These are phyloP conservation scores for Trapa incisa DNA, from an alignment of 345 rosid genomes.

Conservation along the genomic window DNA sequence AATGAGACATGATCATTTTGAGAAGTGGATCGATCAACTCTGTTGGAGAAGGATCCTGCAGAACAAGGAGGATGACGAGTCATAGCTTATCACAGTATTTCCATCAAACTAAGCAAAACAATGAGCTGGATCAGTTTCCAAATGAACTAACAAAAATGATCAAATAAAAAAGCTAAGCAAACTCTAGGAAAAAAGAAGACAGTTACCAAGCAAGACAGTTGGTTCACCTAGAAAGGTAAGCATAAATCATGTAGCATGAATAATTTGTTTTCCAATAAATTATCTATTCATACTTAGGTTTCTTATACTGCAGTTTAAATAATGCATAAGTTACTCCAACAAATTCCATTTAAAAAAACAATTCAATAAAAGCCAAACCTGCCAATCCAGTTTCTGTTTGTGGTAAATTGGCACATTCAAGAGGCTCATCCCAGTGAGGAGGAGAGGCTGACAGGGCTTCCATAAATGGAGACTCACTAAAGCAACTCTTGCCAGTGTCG, in stretches of 20 bases:
- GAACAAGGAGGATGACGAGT: background rate
- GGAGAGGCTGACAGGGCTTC: constrained; percentile 31
- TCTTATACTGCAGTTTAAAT: background rate
- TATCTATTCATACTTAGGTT: background rate
- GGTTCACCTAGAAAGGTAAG: background rate
- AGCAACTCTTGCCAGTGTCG: constrained; percentile 48
- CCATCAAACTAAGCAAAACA: background rate
- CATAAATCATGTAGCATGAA: background rate
- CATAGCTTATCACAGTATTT: background rate
- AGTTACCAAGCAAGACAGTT: background rate
- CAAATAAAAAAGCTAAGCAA: background rate
- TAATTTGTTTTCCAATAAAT: background rate
- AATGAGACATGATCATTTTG: background rate
- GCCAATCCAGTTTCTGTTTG: constrained; percentile 7
- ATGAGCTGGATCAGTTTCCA: background rate
- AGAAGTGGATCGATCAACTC: background rate
- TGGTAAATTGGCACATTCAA: background rate
- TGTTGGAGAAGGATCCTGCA: background rate
- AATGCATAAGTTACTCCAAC: background rate
- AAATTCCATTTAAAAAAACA: background rate
- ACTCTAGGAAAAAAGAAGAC: background rate
- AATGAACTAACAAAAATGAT: background rate
- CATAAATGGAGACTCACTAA: constrained; percentile 32
- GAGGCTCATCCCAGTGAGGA: constrained; percentile 12
- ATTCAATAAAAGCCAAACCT: constrained; percentile 21